phyloP scores from a whole-genome alignment of 2,329 filamentous ascomycete genomes.

The Exophiala spinifera region DNA sequence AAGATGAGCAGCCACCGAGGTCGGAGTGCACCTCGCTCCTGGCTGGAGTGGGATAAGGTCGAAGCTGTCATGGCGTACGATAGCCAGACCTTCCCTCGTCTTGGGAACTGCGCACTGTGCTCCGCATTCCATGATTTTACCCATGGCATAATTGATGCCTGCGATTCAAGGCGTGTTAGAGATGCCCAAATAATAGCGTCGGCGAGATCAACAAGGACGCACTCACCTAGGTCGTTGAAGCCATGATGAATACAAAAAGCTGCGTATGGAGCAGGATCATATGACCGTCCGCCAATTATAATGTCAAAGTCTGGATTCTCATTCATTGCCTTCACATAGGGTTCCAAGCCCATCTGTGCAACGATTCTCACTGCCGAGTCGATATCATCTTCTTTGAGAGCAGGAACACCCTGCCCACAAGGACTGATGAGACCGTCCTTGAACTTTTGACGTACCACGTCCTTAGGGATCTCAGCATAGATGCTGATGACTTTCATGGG shows the following conservation, averaged over 20 bases:
- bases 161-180: background rate
- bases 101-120: constrained; percentile 49
- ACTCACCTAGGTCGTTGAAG: constrained; percentile 18
- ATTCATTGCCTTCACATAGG: constrained; percentile 44
- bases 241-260: constrained; percentile 41
- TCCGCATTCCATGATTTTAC: constrained; percentile 57
- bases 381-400: constrained; percentile 40
- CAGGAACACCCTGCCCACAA: constrained; percentile 38
- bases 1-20: constrained; percentile 51
- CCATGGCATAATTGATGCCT: constrained; percentile 51
- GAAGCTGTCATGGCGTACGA: constrained; percentile 46
- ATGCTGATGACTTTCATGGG: constrained; percentile 35
- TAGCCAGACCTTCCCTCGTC: constrained; percentile 42
- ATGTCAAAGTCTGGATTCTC: constrained; percentile 46
- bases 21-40: constrained; percentile 43
- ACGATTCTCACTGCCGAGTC: constrained; percentile 39
- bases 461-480: constrained; percentile 42
- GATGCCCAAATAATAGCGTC: background rate
- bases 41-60: constrained; percentile 45
- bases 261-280: constrained; percentile 43
- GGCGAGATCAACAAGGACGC: background rate
- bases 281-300: constrained; percentile 46
- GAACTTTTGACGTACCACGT: constrained; percentile 33
- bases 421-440: constrained; percentile 37
- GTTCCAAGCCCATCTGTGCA: constrained; percentile 48